Percentiles rank a stretch among this genome's conserved stretches.
Evolutionary conservation across 1,284 basidiomycete genomes (phyloP).

Genomic region (Retiboletus flavoniger): DNA sequence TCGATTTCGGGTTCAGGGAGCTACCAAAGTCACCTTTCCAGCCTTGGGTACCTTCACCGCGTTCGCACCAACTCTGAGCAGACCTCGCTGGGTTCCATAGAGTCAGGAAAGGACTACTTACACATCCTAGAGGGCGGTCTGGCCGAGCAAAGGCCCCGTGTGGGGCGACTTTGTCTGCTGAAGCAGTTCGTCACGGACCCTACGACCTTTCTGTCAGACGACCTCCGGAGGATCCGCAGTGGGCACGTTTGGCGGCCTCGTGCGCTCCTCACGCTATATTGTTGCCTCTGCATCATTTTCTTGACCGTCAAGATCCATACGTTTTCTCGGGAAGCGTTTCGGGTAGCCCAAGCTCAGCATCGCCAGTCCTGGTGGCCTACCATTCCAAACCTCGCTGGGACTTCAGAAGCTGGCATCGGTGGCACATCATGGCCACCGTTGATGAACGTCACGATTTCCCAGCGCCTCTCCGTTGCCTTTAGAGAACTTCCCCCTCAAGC

Average conservation of each 20-base stretch:
- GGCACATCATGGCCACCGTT: conserved; percentile 14
- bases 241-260: conserved; percentile 32
- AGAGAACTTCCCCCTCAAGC: conserved; percentile 20
- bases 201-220: conserved; percentile 23
- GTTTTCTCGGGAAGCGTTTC: conserved; percentile 6
- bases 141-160: conserved; percentile 15
- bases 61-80: conserved; percentile 31
- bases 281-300: conserved; percentile 41
- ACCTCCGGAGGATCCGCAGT: conserved; percentile 21
- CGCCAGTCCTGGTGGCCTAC: not conserved
- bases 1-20: conserved; percentile 39
- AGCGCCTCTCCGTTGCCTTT: conserved; percentile 23
- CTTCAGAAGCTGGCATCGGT: not conserved
- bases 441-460: conserved; percentile 25
- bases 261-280: conserved; percentile 42
- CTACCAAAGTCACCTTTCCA: conserved; percentile 47
- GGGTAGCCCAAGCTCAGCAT: not conserved
- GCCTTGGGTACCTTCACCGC: conserved; percentile 44
- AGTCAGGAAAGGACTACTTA: conserved; percentile 14
- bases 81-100: conserved; percentile 8
- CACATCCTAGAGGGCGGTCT: conserved; percentile 22
- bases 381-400: not conserved
- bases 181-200: conserved; percentile 27
- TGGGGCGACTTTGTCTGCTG: conserved; percentile 17
- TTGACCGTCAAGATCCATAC: conserved; percentile 31